Base-by-base conservation (phyloP, 345 rosid species). In the Rhizophora mangle region DNA sequence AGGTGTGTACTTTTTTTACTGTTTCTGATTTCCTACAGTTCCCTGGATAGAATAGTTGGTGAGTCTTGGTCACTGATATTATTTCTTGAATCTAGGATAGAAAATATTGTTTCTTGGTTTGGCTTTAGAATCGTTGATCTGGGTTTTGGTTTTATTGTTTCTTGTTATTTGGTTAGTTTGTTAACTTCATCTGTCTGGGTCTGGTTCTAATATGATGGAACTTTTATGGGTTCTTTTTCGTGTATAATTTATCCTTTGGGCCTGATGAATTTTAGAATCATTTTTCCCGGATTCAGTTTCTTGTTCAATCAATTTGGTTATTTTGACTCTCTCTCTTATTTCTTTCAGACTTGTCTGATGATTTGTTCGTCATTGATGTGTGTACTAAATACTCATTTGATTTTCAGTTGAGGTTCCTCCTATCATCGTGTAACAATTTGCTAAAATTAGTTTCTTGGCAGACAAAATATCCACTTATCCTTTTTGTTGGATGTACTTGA, bases 1-100 rank as follows among this genome's bases (percentile, higher is more conserved):
- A 71, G 81, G 85, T 77, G 43, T 16, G 70, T 47, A 0, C 34
- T 31, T 24, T 67, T 31, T 55, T 29, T 20, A 13, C 5, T 56
- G 30, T 24, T 56, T 3, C 29, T 56, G 26, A 5, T 26, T 55
- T 26, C 59, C 26, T 39, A 10, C 15, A 2, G 16, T 10, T 10
- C 46, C 46, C 15, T 10, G 15, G 19, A 43, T 43, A 0, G 5
- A 13, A 13, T 13, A 13, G 49, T 13, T 13, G 3, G 49, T 15
- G 16, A 43, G 1, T 43, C 49, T 43, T 43, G 49, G 18, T 3
- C 4, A 2, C 47, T 2, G 16, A 11, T 43, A 13, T 43, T 43
- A 3, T 43, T 11, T 43, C 47, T 11, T 11, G 47, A 43, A 43
- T 43, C 47, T 43, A 43, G 47, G 47, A 43, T 11, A 62, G 57